Evolutionary conservation across 257 asterid genomes (phyloP).

Genomic region (Nicotiana sylvestris): DNA sequence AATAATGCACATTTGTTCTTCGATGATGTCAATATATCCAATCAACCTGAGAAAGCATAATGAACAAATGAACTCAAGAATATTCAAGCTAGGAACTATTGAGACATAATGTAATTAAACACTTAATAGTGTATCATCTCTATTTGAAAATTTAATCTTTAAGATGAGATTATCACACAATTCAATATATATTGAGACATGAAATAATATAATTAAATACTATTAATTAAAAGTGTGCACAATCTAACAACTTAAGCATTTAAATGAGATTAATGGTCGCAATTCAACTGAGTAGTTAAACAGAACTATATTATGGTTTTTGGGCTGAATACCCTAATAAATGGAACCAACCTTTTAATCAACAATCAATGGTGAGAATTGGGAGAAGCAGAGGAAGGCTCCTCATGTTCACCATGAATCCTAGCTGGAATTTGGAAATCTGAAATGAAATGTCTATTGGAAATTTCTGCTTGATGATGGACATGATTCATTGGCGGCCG

Average conservation of each 20-base stretch:
- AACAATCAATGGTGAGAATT: constrained; percentile 57
- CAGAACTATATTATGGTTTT: background rate
- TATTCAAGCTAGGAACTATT: background rate
- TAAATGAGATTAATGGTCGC: background rate
- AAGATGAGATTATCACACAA: background rate
- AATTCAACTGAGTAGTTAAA: background rate
- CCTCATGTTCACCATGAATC: constrained; percentile 95
- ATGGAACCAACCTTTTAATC: background rate
- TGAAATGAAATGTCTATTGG: constrained; percentile 56
- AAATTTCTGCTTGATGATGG: constrained; percentile 31
- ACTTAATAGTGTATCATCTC: background rate
- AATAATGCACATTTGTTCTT: background rate
- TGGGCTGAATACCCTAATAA: background rate
- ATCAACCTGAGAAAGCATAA: background rate
- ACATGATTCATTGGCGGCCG: constrained; percentile 28
- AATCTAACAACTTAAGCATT: background rate
- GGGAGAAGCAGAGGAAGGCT: constrained; percentile 98
- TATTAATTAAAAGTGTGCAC: background rate
- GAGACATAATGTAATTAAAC: background rate
- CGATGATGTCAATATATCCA: background rate
- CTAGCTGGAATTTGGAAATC: constrained; percentile 86
- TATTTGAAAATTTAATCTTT: background rate
- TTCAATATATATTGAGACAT: background rate
- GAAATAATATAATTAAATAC: background rate
- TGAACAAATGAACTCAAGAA: background rate